Conservation (phyloP, 2,329 filamentous ascomycete species). For the Phialemoniopsis sp. region DNA sequence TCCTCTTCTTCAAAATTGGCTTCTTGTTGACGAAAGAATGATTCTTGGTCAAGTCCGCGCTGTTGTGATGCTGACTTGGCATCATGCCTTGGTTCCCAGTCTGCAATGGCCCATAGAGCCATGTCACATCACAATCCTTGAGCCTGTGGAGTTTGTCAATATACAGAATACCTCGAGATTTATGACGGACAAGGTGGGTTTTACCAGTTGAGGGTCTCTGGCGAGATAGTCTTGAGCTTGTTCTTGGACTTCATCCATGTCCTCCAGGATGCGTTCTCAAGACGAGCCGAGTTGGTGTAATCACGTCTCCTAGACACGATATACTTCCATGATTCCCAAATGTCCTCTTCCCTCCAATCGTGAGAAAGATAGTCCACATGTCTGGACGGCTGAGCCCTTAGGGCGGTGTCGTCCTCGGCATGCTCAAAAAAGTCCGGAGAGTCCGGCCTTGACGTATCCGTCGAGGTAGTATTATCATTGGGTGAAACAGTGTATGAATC, state of each 20-base stretch:
- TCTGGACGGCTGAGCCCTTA: conserved; percentile 70
- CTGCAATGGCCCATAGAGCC: conserved; percentile 92
- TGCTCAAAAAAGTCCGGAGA: conserved; percentile 53
- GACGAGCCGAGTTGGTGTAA: conserved; percentile 74
- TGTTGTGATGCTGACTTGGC: conserved; percentile 24
- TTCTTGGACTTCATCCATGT: conserved; percentile 95
- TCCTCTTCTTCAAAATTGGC: conserved; percentile 93
- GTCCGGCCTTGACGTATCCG: conserved; percentile 49
- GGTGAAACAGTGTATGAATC: conserved; percentile 51
- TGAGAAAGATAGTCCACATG: conserved; percentile 97
- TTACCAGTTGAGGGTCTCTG: conserved; percentile 90
- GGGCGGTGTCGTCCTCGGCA: conserved; percentile 75
- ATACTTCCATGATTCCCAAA: conserved; percentile 96
- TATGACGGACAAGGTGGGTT: not conserved
- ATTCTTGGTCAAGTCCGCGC: conserved; percentile 43
- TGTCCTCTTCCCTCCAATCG: conserved; percentile 91
- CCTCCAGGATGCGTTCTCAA: conserved; percentile 97
- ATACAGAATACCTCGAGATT: conserved; percentile 1
- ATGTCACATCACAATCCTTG: conserved; percentile 96
- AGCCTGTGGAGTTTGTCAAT: conserved; percentile 56
- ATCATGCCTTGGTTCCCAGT: conserved; percentile 58
- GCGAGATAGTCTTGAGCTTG: conserved; percentile 79
- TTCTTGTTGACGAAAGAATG: conserved; percentile 73
- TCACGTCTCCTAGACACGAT: conserved; percentile 75
- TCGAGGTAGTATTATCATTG: conserved; percentile 47